These are phyloP conservation scores for Epichloe uncinata DNA, from an alignment of 2,329 filamentous ascomycete species.

Conservation along the genomic window DNA sequence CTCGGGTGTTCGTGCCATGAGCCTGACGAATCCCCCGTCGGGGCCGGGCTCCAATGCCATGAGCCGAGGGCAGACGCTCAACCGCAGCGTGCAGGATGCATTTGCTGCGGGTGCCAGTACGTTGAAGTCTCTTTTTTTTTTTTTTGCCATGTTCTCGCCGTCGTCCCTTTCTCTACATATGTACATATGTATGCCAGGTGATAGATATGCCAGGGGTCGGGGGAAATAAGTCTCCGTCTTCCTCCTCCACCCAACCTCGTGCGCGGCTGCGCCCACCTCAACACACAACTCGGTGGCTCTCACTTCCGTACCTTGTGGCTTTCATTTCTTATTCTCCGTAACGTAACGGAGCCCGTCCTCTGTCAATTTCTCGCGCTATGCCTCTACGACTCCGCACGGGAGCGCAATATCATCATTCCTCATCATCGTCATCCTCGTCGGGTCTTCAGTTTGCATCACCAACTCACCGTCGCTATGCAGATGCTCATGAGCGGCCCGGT, in stretches of 20 bases:
- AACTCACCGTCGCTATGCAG: conserved; percentile 29
- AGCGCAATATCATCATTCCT: conserved; percentile 13
- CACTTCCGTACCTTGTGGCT: no score
- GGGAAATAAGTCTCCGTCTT: no score
- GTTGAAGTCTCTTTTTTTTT: background rate
- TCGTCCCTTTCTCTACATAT: background rate
- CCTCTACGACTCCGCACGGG: conserved; percentile 21
- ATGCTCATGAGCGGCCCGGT: conserved; percentile 38
- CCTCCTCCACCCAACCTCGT: no score
- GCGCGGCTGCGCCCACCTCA: background rate
- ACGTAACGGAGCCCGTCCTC: background rate
- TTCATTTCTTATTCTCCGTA: background rate
- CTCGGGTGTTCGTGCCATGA: conserved; percentile 23
- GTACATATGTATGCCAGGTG: no score
- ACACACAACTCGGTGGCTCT: no score
- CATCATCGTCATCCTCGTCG: conserved; percentile 9
- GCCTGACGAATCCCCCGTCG: conserved; percentile 40
- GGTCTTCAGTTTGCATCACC: conserved; percentile 7
- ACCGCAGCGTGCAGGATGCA: conserved; percentile 45
- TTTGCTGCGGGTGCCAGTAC: conserved; percentile 42
- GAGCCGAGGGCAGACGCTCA: conserved; percentile 31
- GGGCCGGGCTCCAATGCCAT: conserved; percentile 33
- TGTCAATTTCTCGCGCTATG: conserved; percentile 12
- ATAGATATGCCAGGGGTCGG: no score
- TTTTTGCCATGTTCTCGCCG: background rate